Evolutionary conservation across 1,284 basidiomycete species (phyloP), one percentile per base, ranked within the genome.

Genomic region (Ustilago xerochloae): DNA sequence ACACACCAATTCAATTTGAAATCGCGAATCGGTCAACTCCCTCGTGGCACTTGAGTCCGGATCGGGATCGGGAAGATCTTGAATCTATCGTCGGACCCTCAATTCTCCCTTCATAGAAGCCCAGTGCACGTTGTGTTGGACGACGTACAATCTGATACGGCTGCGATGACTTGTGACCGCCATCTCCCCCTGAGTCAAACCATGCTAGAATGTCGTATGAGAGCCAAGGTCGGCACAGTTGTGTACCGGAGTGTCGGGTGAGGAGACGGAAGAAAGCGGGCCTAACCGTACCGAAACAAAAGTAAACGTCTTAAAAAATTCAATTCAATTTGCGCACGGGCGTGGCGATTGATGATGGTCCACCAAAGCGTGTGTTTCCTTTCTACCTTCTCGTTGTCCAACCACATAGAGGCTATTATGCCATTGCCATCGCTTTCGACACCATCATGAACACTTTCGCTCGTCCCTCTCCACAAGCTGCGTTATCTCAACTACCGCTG

Each of bases 241-340:
- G n/a, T 8, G 26, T 39, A 52, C 50, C 50, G 26, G 26, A 12
- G 22, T 6, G n/a, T 30, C 64, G 54, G 64, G n/a, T n/a, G n/a
- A 62, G 62, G 49, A 54, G 43, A 36, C 65, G 50, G 65, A 57
- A 67, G 24, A 52, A 53, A 38, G 36, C 58, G 64, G 51, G 35
- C 48, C 43, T 22, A 45, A 30, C 22, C 8, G 47, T 32, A 39
- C 35, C 50, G 24, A 52, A 2, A 9, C 7, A 41, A 22, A 22
- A 18, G 24, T 4, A 41, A n/a, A 48, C n/a, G 33, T 38, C 50
- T 35, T 38, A 52, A 55, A 32, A n/a, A n/a, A n/a, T n/a, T n/a
- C n/a, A n/a, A n/a, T n/a, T n/a, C n/a, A n/a, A n/a, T n/a, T 60
- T 30, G 39, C 52, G 57, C 63, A 55, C 56, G n/a, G 49, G 47